Percentiles rank a stretch among this genome's conserved stretches.
phyloP scores from a whole-genome alignment of 768 basidiomycete species.

The Clavulina sp. region DNA sequence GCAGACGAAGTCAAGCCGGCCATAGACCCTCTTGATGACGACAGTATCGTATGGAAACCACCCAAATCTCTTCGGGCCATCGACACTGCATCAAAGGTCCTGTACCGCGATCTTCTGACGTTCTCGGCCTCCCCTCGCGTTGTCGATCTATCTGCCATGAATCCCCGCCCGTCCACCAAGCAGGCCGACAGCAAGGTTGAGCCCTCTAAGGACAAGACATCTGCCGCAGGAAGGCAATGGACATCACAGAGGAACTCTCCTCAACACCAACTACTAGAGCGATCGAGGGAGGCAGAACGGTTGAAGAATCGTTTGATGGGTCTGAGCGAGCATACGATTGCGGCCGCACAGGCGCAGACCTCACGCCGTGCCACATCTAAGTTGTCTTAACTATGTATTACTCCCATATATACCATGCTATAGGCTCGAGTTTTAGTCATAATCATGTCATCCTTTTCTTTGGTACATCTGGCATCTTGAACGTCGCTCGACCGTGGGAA shows the following conservation, averaged over 20 bases:
- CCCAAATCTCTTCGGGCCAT: constrained; percentile 44
- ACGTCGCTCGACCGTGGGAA: too few relatives aligned
- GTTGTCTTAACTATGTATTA: too few relatives aligned
- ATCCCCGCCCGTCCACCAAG: constrained; percentile 8
- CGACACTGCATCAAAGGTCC: constrained; percentile 61
- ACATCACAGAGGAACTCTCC: constrained; percentile 65
- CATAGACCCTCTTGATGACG: neutral
- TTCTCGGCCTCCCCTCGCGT: constrained; percentile 71
- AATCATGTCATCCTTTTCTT: too few relatives aligned
- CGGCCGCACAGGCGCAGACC: too few relatives aligned
- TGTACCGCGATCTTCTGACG: constrained; percentile 78
- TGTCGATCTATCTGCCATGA: constrained; percentile 54
- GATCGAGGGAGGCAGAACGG: constrained; percentile 57
- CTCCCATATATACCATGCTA: too few relatives aligned
- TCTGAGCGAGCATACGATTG: constrained; percentile 21
- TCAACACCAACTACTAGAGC: constrained; percentile 61
- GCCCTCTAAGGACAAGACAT: too few relatives aligned
- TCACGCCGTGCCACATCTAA: too few relatives aligned
- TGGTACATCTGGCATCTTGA: too few relatives aligned
- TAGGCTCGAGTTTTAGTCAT: too few relatives aligned
- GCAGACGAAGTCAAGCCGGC: too few relatives aligned
- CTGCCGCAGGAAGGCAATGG: constrained; percentile 59
- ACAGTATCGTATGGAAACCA: constrained; percentile 17
- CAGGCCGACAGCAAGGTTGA: constrained; percentile 25
- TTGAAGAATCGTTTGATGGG: constrained; percentile 52